These are phyloP conservation scores for Murraya koenigii DNA, from an alignment of 345 rosid genomes.

Conservation along the genomic window DNA sequence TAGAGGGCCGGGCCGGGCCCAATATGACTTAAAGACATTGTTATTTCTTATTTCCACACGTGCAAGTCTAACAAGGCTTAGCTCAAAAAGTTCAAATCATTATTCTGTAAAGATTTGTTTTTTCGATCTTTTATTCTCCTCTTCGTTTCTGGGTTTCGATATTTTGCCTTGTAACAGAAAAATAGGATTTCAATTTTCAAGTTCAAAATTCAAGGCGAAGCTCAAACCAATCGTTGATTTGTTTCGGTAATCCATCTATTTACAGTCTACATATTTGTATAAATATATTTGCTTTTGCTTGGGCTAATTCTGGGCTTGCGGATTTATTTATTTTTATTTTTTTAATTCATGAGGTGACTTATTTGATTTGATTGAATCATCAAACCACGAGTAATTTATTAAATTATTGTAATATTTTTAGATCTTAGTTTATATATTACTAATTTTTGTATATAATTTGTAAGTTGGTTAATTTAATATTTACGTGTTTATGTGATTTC, in stretches of 20 bases:
- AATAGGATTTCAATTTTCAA: neutral
- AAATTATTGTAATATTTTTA: neutral
- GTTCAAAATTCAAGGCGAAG: neutral
- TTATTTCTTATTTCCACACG: neutral
- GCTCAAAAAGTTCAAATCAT: neutral
- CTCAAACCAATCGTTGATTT: neutral
- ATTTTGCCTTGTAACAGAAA: neutral
- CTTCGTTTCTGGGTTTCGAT: neutral
- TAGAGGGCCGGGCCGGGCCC: neutral
- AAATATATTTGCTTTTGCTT: neutral
- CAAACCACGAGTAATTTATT: neutral
- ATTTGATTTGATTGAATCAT: neutral
- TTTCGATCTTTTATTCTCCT: neutral
- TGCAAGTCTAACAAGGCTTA: neutral
- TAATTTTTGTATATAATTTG: neutral
- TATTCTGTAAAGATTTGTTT: neutral
- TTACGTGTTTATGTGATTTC: neutral
- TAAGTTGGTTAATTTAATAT: neutral
- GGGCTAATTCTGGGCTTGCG: neutral
- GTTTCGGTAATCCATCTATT: constrained; percentile 3
- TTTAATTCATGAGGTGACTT: neutral
- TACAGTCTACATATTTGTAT: neutral
- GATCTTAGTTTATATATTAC: neutral
- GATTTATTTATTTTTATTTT: neutral
- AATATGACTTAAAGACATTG: neutral